A percentile compares a stretch with the other conserved stretches of the same genome.
These are phyloP conservation scores for Tilletia indica DNA, from an alignment of 1,284 basidiomycete genomes.

Conservation along the genomic window DNA sequence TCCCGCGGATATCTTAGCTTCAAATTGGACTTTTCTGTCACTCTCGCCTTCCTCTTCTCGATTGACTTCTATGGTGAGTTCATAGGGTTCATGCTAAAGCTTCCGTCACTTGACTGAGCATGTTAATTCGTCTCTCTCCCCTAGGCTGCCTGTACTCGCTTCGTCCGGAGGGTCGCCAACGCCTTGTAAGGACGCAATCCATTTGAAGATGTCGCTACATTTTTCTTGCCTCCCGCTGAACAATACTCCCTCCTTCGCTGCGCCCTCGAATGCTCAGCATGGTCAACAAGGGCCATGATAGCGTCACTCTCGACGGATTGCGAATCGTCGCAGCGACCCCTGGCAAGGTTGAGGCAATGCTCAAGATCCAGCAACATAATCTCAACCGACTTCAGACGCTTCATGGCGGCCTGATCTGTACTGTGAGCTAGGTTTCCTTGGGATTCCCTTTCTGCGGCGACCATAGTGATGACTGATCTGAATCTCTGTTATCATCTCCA, in stretches of 20 bases:
- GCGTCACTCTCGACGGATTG: slow-evolving; percentile 38
- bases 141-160: slow-evolving; percentile 15
- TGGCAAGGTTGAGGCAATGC: slow-evolving; percentile 35
- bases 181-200: background rate
- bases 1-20: too few species aligned
- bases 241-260: background rate
- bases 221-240: background rate
- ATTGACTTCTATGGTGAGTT: too few species aligned
- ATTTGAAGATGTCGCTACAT: background rate
- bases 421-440: slow-evolving; percentile 58
- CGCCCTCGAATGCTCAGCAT: background rate
- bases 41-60: too few species aligned
- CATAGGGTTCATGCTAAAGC: too few species aligned
- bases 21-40: too few species aligned
- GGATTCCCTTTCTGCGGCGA: background rate
- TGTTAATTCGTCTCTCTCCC: background rate
- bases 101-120: too few species aligned
- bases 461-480: background rate
- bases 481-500: background rate
- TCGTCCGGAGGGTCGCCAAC: slow-evolving; percentile 16
- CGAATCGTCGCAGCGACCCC: slow-evolving; percentile 35
- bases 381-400: slow-evolving; percentile 59
- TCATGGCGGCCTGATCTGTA: slow-evolving; percentile 80
- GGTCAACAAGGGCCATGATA: slow-evolving; percentile 40
- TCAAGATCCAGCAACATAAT: slow-evolving; percentile 38